Evolutionary conservation across 352 stramenopile genomes (phyloP).

Genomic region (Pythium phragmiticola): DNA sequence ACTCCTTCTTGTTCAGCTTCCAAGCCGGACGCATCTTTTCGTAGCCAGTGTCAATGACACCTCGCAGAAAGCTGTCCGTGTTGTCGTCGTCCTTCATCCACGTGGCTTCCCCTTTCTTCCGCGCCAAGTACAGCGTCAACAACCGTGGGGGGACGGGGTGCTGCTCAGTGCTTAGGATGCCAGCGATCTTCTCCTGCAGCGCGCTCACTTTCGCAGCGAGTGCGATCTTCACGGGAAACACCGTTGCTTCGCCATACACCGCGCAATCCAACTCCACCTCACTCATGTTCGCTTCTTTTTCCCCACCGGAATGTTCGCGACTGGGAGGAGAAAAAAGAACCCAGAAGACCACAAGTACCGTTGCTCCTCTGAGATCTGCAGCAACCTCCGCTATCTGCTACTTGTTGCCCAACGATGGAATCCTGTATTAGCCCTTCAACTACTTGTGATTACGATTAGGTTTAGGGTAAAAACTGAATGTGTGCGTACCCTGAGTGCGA

Average conservation of each 20-base stretch:
- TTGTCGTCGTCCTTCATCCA: constrained; percentile 11
- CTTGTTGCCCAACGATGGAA: too few relatives aligned
- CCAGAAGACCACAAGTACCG: too few relatives aligned
- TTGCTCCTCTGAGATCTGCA: too few relatives aligned
- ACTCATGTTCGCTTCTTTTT: background rate
- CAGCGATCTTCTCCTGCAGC: constrained; percentile 8
- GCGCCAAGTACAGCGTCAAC: constrained; percentile 22
- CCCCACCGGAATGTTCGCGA: too few relatives aligned
- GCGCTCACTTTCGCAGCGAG: constrained; percentile 14
- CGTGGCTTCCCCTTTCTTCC: constrained; percentile 11
- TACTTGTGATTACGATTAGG: too few relatives aligned
- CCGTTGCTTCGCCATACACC: constrained; percentile 14
- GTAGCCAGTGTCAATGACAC: constrained; percentile 6
- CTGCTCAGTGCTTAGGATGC: constrained; percentile 1
- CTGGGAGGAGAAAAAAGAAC: too few relatives aligned
- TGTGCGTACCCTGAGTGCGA: too few relatives aligned
- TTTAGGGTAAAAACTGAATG: too few relatives aligned
- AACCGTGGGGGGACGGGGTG: background rate
- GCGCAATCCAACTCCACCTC: constrained; percentile 10
- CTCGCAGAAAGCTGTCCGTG: constrained; percentile 7
- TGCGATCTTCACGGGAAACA: constrained; percentile 8
- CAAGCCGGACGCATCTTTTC: constrained; percentile 15
- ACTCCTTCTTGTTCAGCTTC: constrained; percentile 17
- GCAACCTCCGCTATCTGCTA: too few relatives aligned
- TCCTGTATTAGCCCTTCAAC: too few relatives aligned